These are phyloP conservation scores for Lyophyllum semitale DNA, from an alignment of 768 basidiomycete genomes.

Conservation along the genomic window DNA sequence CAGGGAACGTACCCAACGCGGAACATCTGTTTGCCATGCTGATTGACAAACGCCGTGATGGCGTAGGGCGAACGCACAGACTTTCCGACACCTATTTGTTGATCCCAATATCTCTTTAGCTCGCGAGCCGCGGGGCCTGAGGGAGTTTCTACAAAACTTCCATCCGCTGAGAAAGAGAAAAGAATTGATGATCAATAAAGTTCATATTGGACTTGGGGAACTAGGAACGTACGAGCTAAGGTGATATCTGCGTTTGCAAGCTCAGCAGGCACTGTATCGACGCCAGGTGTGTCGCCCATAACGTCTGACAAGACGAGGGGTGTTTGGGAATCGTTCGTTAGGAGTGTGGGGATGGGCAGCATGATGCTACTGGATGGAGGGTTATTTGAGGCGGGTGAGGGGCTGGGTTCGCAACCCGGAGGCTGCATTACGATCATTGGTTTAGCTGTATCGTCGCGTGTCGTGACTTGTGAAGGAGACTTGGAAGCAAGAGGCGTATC, in stretches of 20 bases:
- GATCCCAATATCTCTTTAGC: conserved; percentile 76
- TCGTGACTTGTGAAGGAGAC: conserved; percentile 11
- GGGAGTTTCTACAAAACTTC: conserved; percentile 78
- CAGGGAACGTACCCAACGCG: conserved; percentile 66
- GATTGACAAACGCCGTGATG: conserved; percentile 81
- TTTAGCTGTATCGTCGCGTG: conserved; percentile 7
- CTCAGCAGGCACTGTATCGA: conserved; percentile 49
- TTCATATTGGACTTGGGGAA: conserved; percentile 6
- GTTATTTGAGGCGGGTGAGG: not conserved
- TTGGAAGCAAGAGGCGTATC: conserved; percentile 26
- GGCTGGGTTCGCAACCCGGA: conserved; percentile 5
- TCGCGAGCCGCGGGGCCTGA: conserved; percentile 76
- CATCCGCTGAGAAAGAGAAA: conserved; percentile 49
- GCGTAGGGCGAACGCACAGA: conserved; percentile 76
- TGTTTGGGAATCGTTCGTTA: conserved; percentile 39
- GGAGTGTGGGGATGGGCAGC: conserved; percentile 41
- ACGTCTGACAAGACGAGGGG: conserved; percentile 49
- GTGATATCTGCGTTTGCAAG: conserved; percentile 57
- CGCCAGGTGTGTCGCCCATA: conserved; percentile 30
- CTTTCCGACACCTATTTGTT: conserved; percentile 63
- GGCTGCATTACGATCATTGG: conserved; percentile 6
- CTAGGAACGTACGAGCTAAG: conserved; percentile 52
- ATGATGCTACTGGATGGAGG: conserved; percentile 25
- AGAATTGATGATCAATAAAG: conserved; percentile 14
- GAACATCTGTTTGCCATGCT: conserved; percentile 76